Conservation (phyloP, 768 basidiomycete genomes). For the Chlorophyllum brunneum region DNA sequence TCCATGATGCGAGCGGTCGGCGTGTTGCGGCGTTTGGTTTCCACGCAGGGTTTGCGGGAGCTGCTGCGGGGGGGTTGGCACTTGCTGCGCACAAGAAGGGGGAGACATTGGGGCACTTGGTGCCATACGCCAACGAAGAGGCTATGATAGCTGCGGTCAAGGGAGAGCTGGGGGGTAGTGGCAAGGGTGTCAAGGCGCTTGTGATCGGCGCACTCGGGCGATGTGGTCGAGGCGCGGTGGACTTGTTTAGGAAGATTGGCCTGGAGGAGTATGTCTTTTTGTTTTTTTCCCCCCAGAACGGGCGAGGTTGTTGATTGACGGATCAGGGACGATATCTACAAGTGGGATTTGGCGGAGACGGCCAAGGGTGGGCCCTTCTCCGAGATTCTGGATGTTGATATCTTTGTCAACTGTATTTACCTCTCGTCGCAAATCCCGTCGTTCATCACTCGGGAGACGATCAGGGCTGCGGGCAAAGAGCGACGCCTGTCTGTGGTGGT, state of each 20-base stretch:
- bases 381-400: constrained; percentile 94
- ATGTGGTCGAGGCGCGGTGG: constrained; percentile 93
- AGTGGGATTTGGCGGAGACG: constrained; percentile 98
- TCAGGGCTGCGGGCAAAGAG: constrained; percentile 62
- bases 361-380: constrained; percentile 94
- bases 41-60: constrained; percentile 98
- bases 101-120: constrained; percentile 58
- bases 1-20: constrained; percentile 77
- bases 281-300: not conserved
- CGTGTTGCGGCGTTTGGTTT: constrained; percentile 98
- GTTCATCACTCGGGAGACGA: constrained; percentile 73
- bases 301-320: constrained; percentile 6
- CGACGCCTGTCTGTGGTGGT: constrained; percentile 81
- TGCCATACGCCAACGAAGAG: constrained; percentile 79
- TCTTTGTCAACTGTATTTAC: constrained; percentile 99
- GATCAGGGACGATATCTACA: constrained; percentile 82
- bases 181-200: constrained; percentile 76
- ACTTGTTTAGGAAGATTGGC: constrained; percentile 95
- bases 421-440: constrained; percentile 79
- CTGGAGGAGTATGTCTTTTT: constrained; percentile 74
- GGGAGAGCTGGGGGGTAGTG: constrained; percentile 58
- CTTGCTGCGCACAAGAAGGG: constrained; percentile 63
- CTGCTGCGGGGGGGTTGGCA: constrained; percentile 86
- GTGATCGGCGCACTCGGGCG: constrained; percentile 96
- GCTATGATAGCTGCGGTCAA: constrained; percentile 81